Conservation (phyloP, 208 protist species). For the Wallacemonas collosoma region DNA sequence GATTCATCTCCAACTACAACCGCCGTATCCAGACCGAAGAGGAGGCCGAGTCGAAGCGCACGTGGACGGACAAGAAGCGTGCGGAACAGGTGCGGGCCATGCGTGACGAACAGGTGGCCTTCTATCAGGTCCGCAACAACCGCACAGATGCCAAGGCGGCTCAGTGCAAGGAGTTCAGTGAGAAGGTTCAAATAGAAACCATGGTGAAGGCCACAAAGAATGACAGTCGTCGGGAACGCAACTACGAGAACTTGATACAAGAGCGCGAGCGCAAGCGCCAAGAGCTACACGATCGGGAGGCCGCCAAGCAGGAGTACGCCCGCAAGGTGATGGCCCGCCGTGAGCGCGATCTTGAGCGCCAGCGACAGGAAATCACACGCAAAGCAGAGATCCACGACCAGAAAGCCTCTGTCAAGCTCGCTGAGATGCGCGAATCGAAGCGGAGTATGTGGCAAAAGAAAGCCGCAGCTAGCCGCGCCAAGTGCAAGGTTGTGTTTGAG, state of each 20-base stretch:
- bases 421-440: slow-evolving; percentile 39
- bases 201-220: slow-evolving; percentile 45
- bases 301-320: slow-evolving; percentile 40
- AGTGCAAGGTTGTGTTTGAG: slow-evolving; percentile 42
- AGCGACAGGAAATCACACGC: slow-evolving; percentile 33
- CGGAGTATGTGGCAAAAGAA: slow-evolving; percentile 41
- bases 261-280: slow-evolving; percentile 43
- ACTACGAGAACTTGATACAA: slow-evolving; percentile 41
- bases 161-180: slow-evolving; percentile 41
- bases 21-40: slow-evolving; percentile 43
- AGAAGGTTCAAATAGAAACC: slow-evolving; percentile 39
- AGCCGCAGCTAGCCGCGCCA: slow-evolving; percentile 34
- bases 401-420: slow-evolving; percentile 55
- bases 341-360: slow-evolving; percentile 30
- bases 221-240: slow-evolving; percentile 43
- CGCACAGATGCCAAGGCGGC: slow-evolving; percentile 40
- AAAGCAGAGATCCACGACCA: slow-evolving; percentile 36
- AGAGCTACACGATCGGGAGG: slow-evolving; percentile 51
- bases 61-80: slow-evolving; percentile 52
- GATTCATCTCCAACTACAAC: slow-evolving; percentile 34
- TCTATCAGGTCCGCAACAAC: slow-evolving; percentile 60
- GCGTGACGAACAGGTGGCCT: slow-evolving; percentile 43
- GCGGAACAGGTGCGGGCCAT: slow-evolving; percentile 43
- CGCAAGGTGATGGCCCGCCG: slow-evolving; percentile 32
- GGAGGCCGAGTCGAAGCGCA: slow-evolving; percentile 30